Conservation (phyloP, 176 grass and related monocot species). For the Tuctoria greenei region DNA sequence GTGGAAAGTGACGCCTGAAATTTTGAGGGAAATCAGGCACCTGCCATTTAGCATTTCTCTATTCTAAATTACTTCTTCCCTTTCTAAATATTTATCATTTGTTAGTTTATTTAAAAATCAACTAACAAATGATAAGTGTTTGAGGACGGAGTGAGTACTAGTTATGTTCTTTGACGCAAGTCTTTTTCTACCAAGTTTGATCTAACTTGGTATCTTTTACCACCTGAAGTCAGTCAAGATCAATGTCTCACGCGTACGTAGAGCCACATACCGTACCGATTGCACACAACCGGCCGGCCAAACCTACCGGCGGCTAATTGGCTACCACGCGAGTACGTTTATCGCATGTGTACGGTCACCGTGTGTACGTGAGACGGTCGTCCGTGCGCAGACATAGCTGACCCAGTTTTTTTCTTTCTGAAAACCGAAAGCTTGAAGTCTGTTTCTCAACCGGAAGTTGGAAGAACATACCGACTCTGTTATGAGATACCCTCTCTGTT, state of each 20-base stretch:
- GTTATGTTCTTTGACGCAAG: background rate
- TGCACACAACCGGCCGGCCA: background rate
- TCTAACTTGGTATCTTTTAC: background rate
- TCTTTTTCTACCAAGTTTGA: background rate
- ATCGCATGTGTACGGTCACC: background rate
- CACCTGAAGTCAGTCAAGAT: background rate
- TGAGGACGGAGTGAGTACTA: too few species aligned
- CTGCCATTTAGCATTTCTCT: too few species aligned
- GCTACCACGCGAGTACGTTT: background rate
- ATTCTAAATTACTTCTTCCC: too few species aligned
- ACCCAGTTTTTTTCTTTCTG: background rate
- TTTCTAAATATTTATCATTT: too few species aligned
- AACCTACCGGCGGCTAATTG: background rate
- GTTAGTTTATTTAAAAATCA: too few species aligned
- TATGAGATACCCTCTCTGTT: too few species aligned
- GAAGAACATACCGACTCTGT: too few species aligned
- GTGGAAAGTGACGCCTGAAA: too few species aligned
- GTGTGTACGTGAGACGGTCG: background rate
- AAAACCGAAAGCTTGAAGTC: too few species aligned
- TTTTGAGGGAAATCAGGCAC: too few species aligned
- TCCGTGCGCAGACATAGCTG: background rate
- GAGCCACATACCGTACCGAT: background rate
- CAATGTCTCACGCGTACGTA: background rate
- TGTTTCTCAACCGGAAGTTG: too few species aligned
- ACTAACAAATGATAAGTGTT: too few species aligned